phyloP scores from a whole-genome alignment of 257 asterid species.

The Voacanga thouarsii region DNA sequence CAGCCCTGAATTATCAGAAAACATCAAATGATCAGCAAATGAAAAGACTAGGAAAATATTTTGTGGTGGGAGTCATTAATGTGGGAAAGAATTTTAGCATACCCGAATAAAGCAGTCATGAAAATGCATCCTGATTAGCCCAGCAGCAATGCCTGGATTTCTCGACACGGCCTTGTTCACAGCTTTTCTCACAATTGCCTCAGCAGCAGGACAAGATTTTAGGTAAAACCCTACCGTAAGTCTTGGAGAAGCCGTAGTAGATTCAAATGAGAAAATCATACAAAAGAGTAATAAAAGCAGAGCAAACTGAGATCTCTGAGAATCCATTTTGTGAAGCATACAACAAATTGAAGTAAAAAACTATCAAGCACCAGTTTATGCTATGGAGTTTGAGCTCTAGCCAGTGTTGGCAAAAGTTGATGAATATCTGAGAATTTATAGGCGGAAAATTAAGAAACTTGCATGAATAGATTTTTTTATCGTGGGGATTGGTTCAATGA shows the following conservation, averaged over 20 bases:
- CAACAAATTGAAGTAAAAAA: too few species aligned
- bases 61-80: too few species aligned
- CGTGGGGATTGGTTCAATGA: not conserved
- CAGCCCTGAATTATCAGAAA: constrained; percentile 39
- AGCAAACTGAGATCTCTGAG: not conserved
- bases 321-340: not conserved
- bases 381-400: not conserved
- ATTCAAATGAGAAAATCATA: not conserved
- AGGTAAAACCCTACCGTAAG: too few species aligned
- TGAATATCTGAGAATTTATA: not conserved
- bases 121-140: too few species aligned
- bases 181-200: too few species aligned
- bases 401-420: not conserved
- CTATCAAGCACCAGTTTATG: not conserved
- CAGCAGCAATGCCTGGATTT: too few species aligned
- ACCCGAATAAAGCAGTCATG: too few species aligned
- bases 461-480: not conserved
- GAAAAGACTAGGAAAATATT: not conserved
- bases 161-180: too few species aligned
- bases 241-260: too few species aligned
- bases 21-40: not conserved
- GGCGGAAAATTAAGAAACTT: not conserved
- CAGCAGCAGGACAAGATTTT: too few species aligned
- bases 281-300: not conserved
- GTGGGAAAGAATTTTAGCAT: too few species aligned